phyloP scores from a whole-genome alignment of 1,139 yeast species.

The Zhuliangozyma blackwelliae region DNA sequence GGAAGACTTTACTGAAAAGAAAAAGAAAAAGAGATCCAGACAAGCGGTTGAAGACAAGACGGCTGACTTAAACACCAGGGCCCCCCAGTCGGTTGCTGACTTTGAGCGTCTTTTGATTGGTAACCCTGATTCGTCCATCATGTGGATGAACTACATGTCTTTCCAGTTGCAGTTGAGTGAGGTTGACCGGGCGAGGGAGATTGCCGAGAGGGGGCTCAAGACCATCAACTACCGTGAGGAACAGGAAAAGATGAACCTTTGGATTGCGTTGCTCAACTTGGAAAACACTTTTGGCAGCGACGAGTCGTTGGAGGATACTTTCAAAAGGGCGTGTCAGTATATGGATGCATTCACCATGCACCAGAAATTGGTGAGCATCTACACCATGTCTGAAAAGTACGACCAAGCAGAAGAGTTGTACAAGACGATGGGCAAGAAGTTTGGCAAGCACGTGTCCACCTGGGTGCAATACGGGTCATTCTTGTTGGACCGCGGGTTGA shows the following conservation, averaged over 20 bases:
- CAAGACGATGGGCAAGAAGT: constrained; percentile 71
- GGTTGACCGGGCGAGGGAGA: constrained; percentile 87
- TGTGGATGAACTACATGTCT: constrained; percentile 99
- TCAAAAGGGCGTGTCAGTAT: constrained; percentile 80
- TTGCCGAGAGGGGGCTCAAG: constrained; percentile 88
- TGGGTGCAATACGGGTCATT: constrained; percentile 82
- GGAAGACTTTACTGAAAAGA: constrained; percentile 49
- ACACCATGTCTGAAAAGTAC: constrained; percentile 65
- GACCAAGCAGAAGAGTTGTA: constrained; percentile 68
- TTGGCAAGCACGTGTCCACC: constrained; percentile 63
- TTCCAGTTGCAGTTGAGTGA: constrained; percentile 94
- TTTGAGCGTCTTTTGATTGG: constrained; percentile 89
- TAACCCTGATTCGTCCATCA: constrained; percentile 86
- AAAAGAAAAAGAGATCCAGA: constrained; percentile 39
- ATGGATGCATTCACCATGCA: constrained; percentile 86
- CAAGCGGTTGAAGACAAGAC: constrained; percentile 71
- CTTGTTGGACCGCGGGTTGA: constrained; percentile 55
- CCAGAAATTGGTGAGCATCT: constrained; percentile 73
- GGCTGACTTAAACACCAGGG: constrained; percentile 73
- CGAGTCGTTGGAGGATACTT: constrained; percentile 73
- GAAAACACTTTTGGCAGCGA: constrained; percentile 90
- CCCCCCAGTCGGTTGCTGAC: constrained; percentile 88
- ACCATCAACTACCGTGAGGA: constrained; percentile 90
- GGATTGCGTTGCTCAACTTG: constrained; percentile 93
- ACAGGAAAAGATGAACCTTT: constrained; percentile 85